A percentile compares a stretch with the other conserved stretches of the same genome.
These are phyloP conservation scores for Leccinum olivaceopallidum DNA, from an alignment of 768 basidiomycete species.

Conservation along the genomic window DNA sequence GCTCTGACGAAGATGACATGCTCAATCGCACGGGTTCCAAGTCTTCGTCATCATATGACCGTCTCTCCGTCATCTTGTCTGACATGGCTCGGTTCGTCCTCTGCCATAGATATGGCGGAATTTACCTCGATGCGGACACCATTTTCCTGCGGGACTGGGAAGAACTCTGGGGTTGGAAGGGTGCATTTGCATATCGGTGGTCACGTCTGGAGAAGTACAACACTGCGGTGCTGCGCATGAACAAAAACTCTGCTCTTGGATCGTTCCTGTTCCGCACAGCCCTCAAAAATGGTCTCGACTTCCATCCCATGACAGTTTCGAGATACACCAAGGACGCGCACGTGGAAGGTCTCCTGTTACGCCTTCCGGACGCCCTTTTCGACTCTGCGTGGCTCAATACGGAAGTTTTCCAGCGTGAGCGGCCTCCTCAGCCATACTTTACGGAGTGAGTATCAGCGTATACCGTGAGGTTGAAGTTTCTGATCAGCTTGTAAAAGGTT, in stretches of 20 bases:
- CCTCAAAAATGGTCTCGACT: conserved; percentile 90
- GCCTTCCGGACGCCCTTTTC: conserved; percentile 93
- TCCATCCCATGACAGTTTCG: conserved; percentile 96
- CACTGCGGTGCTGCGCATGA: conserved; percentile 93
- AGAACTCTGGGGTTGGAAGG: conserved; percentile 95
- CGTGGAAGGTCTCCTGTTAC: conserved; percentile 78
- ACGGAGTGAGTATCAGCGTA: conserved; percentile 54
- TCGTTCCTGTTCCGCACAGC: conserved; percentile 94
- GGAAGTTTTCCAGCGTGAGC: conserved; percentile 86
- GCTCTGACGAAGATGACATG: conserved; percentile 49
- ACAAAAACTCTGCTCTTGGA: conserved; percentile 89
- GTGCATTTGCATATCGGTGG: conserved; percentile 98
- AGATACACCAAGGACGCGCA: conserved; percentile 88
- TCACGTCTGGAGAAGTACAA: conserved; percentile 91
- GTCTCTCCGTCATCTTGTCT: conserved; percentile 88
- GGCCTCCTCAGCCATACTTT: conserved; percentile 95
- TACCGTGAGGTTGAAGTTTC: not conserved
- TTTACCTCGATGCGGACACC: conserved; percentile 96
- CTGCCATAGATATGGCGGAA: conserved; percentile 95
- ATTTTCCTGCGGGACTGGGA: conserved; percentile 98
- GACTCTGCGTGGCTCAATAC: conserved; percentile 97
- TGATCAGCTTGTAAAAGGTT: conserved; percentile 51
- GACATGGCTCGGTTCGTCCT: conserved; percentile 98
- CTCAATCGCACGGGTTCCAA: conserved; percentile 87
- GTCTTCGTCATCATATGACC: conserved; percentile 84